Conservation (phyloP, 2,329 filamentous ascomycete genomes). For the Phialophora chinensis region DNA sequence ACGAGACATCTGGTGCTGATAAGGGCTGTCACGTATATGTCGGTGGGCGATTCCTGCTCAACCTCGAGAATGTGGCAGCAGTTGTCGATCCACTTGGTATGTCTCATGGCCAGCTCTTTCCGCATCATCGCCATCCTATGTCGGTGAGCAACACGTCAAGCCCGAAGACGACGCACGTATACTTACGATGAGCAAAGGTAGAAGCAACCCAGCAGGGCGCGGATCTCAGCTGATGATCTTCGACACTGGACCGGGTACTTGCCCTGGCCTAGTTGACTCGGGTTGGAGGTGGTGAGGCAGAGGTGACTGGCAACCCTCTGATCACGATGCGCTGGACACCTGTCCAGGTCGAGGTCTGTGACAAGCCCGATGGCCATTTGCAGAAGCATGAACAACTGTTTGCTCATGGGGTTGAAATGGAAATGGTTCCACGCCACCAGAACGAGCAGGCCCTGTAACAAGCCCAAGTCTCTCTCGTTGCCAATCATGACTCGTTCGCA, state of each 20-base stretch:
- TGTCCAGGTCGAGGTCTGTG: conserved; percentile 25
- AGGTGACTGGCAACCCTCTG: conserved; percentile 19
- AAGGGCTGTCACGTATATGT: conserved; percentile 10
- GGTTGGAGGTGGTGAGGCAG: background rate
- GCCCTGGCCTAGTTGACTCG: background rate
- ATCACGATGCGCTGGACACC: conserved; percentile 24
- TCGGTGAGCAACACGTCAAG: background rate
- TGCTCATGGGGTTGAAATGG: conserved; percentile 20
- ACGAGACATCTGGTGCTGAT: conserved; percentile 15
- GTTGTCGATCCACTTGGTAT: conserved; percentile 21
- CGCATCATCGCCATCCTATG: conserved; percentile 20
- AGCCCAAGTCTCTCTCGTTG: conserved; percentile 18
- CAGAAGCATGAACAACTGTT: conserved; percentile 22
- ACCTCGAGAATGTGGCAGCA: conserved; percentile 16
- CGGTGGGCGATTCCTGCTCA: conserved; percentile 14
- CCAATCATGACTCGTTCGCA: conserved; percentile 14
- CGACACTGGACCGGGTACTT: conserved; percentile 17
- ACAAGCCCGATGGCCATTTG: conserved; percentile 21
- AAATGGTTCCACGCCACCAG: conserved; percentile 20
- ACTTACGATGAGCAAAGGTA: conserved; percentile 25
- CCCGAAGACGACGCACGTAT: background rate
- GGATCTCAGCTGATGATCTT: conserved; percentile 15
- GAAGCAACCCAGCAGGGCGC: conserved; percentile 22
- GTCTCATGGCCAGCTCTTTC: conserved; percentile 24
- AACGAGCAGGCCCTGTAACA: conserved; percentile 23